Percentiles rank a stretch among this genome's conserved stretches.
These are phyloP conservation scores for Ophiostoma sp. DNA, from an alignment of 2,329 filamentous ascomycete species.

Conservation along the genomic window DNA sequence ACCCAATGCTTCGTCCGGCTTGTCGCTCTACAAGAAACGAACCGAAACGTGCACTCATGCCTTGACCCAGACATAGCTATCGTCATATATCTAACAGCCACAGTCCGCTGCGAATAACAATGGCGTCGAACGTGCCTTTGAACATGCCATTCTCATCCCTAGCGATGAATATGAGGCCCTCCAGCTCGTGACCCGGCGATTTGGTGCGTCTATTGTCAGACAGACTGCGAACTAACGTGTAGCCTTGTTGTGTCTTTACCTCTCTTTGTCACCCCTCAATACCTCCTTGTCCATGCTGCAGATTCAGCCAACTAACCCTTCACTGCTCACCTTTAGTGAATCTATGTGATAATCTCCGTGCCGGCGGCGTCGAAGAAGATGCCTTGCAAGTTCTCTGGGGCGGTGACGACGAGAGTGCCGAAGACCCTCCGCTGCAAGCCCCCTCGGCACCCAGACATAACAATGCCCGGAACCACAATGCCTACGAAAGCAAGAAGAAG, in stretches of 20 bases:
- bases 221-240: neutral
- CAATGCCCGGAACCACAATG: neutral
- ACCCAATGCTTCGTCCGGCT: neutral
- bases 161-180: slow-evolving; percentile 58
- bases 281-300: neutral
- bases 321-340: slow-evolving; percentile 33
- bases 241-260: neutral
- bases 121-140: slow-evolving; percentile 32
- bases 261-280: too few species aligned
- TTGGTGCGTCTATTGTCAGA: slow-evolving; percentile 39
- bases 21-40: neutral
- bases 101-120: slow-evolving; percentile 37
- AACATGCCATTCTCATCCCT: slow-evolving; percentile 36
- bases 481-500: neutral
- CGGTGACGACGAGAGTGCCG: slow-evolving; percentile 32
- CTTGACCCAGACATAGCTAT: neutral
- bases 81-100: neutral
- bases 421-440: neutral
- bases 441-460: neutral
- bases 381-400: slow-evolving; percentile 36
- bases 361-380: slow-evolving; percentile 44
- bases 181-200: slow-evolving; percentile 47
- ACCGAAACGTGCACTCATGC: neutral
- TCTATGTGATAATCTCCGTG: slow-evolving; percentile 44
- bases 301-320: neutral